A percentile compares a stretch with the other conserved stretches of the same genome.
Evolutionary conservation across 257 asterid species (phyloP).

Genomic region (Rhazya stricta): DNA sequence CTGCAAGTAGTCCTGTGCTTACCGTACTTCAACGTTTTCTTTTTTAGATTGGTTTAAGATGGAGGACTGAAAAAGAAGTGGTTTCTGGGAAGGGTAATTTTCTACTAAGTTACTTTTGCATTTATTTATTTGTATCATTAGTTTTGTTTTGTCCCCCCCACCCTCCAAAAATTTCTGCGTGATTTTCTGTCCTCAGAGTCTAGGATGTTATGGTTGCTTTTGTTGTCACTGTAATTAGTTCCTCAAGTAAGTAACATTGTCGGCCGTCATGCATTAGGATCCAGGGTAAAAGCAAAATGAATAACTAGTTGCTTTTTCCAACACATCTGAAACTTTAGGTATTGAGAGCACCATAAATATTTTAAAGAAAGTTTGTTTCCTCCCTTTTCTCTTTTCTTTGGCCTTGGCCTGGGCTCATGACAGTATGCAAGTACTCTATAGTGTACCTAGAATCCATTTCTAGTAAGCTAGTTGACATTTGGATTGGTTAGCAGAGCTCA

Average conservation of each 20-base stretch:
- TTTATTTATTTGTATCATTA: not conserved
- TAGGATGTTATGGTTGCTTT: not conserved
- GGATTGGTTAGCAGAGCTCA: not conserved
- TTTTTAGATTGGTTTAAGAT: constrained; percentile 88
- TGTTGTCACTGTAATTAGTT: constrained; percentile 7
- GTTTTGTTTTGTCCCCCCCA: not conserved
- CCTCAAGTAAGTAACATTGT: not conserved
- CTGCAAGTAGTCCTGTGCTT: constrained; percentile 9
- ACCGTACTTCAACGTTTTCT: constrained; percentile 13
- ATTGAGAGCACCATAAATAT: not conserved
- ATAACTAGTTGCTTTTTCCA: not conserved
- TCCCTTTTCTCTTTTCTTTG: not conserved
- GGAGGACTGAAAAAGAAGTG: constrained; percentile 98
- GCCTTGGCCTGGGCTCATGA: not conserved
- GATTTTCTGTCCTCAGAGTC: not conserved
- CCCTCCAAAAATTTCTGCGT: not conserved
- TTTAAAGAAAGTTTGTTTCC: not conserved
- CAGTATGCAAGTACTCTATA: not conserved
- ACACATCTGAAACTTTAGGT: not conserved
- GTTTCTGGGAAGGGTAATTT: constrained; percentile 88
- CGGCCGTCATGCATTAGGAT: not conserved
- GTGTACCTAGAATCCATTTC: not conserved
- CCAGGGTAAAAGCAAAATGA: not conserved
- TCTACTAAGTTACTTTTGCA: constrained; percentile 7
- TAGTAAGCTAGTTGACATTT: not conserved